These are phyloP conservation scores for Ustilago cynodontis DNA, from an alignment of 1,284 basidiomycete species.

Conservation along the genomic window DNA sequence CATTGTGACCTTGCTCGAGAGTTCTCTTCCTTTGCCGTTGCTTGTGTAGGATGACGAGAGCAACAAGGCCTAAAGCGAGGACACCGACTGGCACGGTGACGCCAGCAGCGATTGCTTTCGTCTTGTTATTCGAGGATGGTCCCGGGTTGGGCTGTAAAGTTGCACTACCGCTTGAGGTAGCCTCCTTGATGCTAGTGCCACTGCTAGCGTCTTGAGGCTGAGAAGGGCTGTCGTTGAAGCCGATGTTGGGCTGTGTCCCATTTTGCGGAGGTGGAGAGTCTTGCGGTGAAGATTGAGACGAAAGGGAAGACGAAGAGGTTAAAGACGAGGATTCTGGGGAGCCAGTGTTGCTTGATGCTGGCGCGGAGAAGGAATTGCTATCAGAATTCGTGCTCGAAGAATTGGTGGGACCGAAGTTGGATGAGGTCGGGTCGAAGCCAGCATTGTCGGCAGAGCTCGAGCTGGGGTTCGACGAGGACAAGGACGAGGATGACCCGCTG, in stretches of 20 bases:
- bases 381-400: not conserved
- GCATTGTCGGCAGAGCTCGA: not conserved
- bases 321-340: not conserved
- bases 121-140: not conserved
- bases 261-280: not conserved
- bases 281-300: not conserved
- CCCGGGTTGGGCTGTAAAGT: not conserved
- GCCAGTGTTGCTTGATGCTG: not conserved
- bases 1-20: not conserved
- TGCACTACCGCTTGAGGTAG: not conserved
- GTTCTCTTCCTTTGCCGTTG: slow-evolving; percentile 11
- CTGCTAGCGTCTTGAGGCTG: not conserved
- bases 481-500: not conserved
- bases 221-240: not conserved
- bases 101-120: slow-evolving; percentile 11
- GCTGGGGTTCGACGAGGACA: not conserved
- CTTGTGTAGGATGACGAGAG: slow-evolving; percentile 18
- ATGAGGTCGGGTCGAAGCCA: not conserved
- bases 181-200: not conserved
- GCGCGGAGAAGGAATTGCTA: not conserved
- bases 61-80: slow-evolving; percentile 19
- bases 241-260: not conserved
- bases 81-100: slow-evolving; percentile 28
- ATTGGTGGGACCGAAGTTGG: not conserved
- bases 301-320: not conserved